Percentiles rank a stretch among this genome's conserved stretches.
These are phyloP conservation scores for Coemansia sp. DNA, from an alignment of 192 early-diverging fungal genomes.

Conservation along the genomic window DNA sequence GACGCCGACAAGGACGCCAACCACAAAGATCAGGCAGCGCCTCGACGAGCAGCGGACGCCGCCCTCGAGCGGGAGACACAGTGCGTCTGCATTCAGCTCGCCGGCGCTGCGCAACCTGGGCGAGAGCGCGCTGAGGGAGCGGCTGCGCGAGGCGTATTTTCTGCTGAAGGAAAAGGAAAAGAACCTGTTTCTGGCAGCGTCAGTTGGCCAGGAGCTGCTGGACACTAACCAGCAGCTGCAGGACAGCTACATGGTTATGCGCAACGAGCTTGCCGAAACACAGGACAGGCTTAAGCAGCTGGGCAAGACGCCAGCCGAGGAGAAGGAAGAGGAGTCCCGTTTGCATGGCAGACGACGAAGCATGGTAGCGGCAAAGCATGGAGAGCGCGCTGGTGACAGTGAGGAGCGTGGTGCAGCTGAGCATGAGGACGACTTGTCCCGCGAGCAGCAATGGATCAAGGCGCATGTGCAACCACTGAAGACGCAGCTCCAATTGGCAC, in stretches of 20 bases:
- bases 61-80: slow-evolving; percentile 1
- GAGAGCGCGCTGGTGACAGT: neutral
- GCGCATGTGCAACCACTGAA: slow-evolving; percentile 32
- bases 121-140: slow-evolving; percentile 32
- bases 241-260: slow-evolving; percentile 23
- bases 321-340: slow-evolving; percentile 12
- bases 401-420: neutral
- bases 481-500: slow-evolving; percentile 36
- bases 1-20: slow-evolving; percentile 30
- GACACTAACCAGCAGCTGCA: slow-evolving; percentile 51
- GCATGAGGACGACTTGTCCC: slow-evolving; percentile 1
- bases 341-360: slow-evolving; percentile 41
- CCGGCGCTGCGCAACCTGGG: slow-evolving; percentile 42
- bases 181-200: slow-evolving; percentile 44
- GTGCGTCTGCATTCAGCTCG: slow-evolving; percentile 27
- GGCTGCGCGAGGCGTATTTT: slow-evolving; percentile 43
- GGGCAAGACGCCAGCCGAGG: neutral
- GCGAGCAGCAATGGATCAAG: slow-evolving; percentile 33
- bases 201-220: slow-evolving; percentile 48
- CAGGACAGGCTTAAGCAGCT: slow-evolving; percentile 11
- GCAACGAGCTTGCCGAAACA: slow-evolving; percentile 21
- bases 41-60: slow-evolving; percentile 26
- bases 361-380: slow-evolving; percentile 16
- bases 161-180: slow-evolving; percentile 50
- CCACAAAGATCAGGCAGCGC: slow-evolving; percentile 15